Percentiles rank a stretch among this genome's conserved stretches.
Evolutionary conservation across 2,329 filamentous ascomycete genomes (phyloP).

Genomic region (Ophiostoma novo-ulmi): DNA sequence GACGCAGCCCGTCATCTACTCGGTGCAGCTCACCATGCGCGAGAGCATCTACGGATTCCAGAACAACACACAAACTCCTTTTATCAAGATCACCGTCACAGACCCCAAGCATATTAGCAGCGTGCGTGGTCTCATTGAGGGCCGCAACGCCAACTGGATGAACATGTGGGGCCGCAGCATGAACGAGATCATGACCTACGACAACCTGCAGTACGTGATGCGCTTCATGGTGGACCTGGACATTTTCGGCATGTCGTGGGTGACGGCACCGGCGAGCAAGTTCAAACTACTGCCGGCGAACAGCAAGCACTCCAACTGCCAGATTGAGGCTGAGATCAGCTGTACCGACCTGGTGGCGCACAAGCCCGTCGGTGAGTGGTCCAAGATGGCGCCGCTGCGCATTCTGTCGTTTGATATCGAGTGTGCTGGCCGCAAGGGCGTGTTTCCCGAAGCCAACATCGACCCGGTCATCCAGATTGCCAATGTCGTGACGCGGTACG

Average conservation of each 20-base stretch:
- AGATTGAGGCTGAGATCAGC: conserved; percentile 85
- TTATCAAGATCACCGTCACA: conserved; percentile 86
- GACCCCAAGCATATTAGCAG: conserved; percentile 80
- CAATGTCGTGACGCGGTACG: conserved; percentile 89
- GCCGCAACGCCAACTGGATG: conserved; percentile 78
- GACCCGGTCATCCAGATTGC: conserved; percentile 98
- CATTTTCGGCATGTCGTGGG: conserved; percentile 95
- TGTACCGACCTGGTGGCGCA: conserved; percentile 83
- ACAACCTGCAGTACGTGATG: conserved; percentile 91
- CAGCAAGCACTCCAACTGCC: conserved; percentile 81
- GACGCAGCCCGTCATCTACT: conserved; percentile 64
- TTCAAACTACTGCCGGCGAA: conserved; percentile 65
- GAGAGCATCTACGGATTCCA: conserved; percentile 94
- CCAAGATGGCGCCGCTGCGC: conserved; percentile 91
- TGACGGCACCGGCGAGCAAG: conserved; percentile 70
- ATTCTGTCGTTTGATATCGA: conserved; percentile 98
- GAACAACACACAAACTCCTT: conserved; percentile 85
- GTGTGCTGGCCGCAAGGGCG: conserved; percentile 92
- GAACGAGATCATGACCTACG: conserved; percentile 79
- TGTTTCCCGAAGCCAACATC: conserved; percentile 87
- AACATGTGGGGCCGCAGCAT: conserved; percentile 69
- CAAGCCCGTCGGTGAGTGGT: conserved; percentile 87
- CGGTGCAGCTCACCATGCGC: conserved; percentile 73
- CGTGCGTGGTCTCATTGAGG: conserved; percentile 70
- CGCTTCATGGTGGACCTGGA: conserved; percentile 98